A percentile compares a stretch with the other conserved stretches of the same genome.
These are phyloP conservation scores for Moesziomyces parantarcticus DNA, from an alignment of 1,284 basidiomycete genomes.

Conservation along the genomic window DNA sequence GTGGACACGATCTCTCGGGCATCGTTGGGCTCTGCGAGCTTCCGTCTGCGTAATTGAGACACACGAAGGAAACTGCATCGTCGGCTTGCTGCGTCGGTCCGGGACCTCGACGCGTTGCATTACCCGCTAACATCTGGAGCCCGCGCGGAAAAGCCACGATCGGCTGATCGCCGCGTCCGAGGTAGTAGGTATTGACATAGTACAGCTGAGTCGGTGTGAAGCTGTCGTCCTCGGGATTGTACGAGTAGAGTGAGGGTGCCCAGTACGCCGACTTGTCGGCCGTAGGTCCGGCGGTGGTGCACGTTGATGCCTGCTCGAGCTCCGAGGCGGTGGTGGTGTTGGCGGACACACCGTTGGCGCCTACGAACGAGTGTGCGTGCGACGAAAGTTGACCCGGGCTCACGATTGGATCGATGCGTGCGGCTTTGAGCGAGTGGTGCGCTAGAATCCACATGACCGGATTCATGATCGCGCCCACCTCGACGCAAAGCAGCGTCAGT, in stretches of 20 bases:
- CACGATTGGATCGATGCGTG: constrained; percentile 71
- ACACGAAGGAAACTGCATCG: constrained; percentile 69
- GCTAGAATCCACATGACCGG: constrained; percentile 48
- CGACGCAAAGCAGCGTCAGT: constrained; percentile 14
- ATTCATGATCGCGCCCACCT: constrained; percentile 16
- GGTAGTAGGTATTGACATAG: constrained; percentile 68
- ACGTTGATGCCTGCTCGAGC: constrained; percentile 36
- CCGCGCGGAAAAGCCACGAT: constrained; percentile 69
- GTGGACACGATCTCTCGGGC: constrained; percentile 47
- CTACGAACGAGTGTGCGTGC: constrained; percentile 70
- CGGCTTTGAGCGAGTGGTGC: constrained; percentile 62
- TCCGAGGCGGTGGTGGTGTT: constrained; percentile 25
- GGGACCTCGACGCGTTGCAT: constrained; percentile 44
- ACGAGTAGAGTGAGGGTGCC: constrained; percentile 70
- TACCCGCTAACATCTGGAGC: constrained; percentile 70
- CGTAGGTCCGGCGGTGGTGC: constrained; percentile 68
- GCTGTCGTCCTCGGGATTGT: constrained; percentile 32
- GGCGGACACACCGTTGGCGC: constrained; percentile 43
- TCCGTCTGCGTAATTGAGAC: constrained; percentile 67
- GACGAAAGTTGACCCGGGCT: constrained; percentile 69
- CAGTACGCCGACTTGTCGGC: constrained; percentile 71
- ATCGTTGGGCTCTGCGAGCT: constrained; percentile 44
- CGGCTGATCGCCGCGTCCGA: constrained; percentile 49
- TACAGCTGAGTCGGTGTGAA: constrained; percentile 46
- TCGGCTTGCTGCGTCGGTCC: constrained; percentile 44